phyloP scores from a whole-genome alignment of 495 filamentous ascomycete species.

The Aspergillus coremiiformis region DNA sequence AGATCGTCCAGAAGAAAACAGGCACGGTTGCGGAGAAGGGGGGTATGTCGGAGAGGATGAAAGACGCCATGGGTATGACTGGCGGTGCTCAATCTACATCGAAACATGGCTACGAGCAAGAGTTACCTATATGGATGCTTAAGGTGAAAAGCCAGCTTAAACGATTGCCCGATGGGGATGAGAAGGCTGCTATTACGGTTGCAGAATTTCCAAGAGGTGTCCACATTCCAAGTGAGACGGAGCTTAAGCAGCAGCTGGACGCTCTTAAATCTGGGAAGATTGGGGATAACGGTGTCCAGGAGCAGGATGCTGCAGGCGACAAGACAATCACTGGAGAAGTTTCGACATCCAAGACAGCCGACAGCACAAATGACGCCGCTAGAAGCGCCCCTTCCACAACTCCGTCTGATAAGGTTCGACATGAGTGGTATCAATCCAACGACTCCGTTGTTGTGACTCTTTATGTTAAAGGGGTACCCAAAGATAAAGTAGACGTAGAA shows the following conservation, averaged over 20 bases:
- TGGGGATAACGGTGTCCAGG: not conserved
- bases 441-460: slow-evolving; percentile 61
- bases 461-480: slow-evolving; percentile 63
- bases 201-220: slow-evolving; percentile 54
- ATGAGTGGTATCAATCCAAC: slow-evolving; percentile 74
- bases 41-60: slow-evolving; percentile 25
- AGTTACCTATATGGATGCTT: slow-evolving; percentile 53
- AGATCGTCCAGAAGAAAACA: slow-evolving; percentile 54
- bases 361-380: slow-evolving; percentile 13
- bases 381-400: slow-evolving; percentile 1
- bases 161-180: slow-evolving; percentile 53
- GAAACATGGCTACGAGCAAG: slow-evolving; percentile 46
- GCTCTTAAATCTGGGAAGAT: slow-evolving; percentile 22
- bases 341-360: not conserved
- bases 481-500: slow-evolving; percentile 52
- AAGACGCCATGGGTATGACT: slow-evolving; percentile 26
- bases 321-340: not conserved
- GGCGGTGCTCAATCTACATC: slow-evolving; percentile 39
- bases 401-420: slow-evolving; percentile 50
- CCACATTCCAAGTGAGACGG: slow-evolving; percentile 37
- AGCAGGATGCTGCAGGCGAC: not conserved
- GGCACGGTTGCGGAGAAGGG: slow-evolving; percentile 41
- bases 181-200: slow-evolving; percentile 49
- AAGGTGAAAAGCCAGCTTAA: slow-evolving; percentile 46
- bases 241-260: slow-evolving; percentile 29